Percentiles rank a stretch among this genome's conserved stretches.
Evolutionary conservation across 129 eudicot species (phyloP).

Genomic region (Gnaphalium uliginosum): DNA sequence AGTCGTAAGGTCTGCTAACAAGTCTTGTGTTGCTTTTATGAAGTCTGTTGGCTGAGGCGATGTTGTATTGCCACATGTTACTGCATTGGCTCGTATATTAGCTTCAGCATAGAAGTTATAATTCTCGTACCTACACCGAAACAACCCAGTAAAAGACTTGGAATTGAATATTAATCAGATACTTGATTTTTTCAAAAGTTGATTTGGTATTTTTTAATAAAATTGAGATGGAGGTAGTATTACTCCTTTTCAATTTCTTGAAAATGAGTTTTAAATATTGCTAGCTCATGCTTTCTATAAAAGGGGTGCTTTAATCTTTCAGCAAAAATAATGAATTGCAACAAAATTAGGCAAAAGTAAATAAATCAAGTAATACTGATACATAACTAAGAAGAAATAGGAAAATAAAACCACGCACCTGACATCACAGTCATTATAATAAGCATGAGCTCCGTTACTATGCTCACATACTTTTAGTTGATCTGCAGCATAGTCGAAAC

Average conservation of each 20-base stretch:
- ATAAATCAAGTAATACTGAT: not conserved
- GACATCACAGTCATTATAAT: conserved; percentile 62
- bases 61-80: conserved; percentile 35
- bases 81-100: conserved; percentile 31
- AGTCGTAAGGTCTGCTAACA: conserved; percentile 40
- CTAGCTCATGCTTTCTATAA: not conserved
- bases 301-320: not conserved
- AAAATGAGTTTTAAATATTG: not conserved
- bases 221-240: not conserved
- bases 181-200: not conserved
- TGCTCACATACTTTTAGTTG: conserved; percentile 42
- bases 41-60: conserved; percentile 38
- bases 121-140: conserved; percentile 51
- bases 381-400: not conserved
- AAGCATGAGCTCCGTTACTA: conserved; percentile 53
- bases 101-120: conserved; percentile 41
- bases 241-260: not conserved
- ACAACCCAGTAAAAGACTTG: not conserved
- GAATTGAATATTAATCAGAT: too few species aligned
- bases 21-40: conserved; percentile 23
- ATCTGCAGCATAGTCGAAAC: conserved; percentile 53
- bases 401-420: conserved; percentile 15
- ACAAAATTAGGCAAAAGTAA: not conserved
- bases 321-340: not conserved
- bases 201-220: not conserved